phyloP scores from a whole-genome alignment of 306 rosid species.

The Quercus wislizeni region DNA sequence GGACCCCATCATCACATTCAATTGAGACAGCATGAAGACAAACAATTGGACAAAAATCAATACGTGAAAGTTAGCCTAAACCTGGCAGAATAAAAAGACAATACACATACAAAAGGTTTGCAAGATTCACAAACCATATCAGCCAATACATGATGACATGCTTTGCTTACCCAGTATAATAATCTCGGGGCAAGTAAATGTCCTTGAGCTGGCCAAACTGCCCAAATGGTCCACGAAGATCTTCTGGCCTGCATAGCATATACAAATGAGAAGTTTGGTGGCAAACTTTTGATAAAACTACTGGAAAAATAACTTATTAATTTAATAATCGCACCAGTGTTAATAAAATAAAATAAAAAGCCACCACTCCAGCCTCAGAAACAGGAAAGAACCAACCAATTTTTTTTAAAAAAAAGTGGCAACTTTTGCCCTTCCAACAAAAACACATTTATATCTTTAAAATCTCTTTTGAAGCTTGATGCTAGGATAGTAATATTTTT shows the following conservation, averaged over 20 bases:
- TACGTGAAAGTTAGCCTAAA: not conserved
- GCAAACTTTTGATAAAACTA: not conserved
- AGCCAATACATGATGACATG: not conserved
- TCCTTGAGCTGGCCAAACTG: constrained; percentile 82
- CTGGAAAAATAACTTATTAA: not conserved
- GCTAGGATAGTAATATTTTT: not conserved
- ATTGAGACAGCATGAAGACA: not conserved
- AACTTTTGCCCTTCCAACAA: not conserved
- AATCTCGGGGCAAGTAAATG: constrained; percentile 79
- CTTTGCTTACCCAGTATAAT: constrained; percentile 66
- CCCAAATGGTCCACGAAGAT: constrained; percentile 63
- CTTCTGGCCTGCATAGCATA: constrained; percentile 56
- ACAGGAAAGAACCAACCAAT: not conserved
- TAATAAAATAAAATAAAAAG: not conserved
- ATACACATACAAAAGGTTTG: not conserved
- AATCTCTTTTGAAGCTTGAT: not conserved
- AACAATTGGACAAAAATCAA: not conserved
- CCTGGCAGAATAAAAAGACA: not conserved
- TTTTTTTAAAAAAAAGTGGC: too few relatives aligned
- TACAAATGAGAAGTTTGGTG: not conserved
- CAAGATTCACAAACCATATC: not conserved
- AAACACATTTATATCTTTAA: not conserved
- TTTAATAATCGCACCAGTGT: not conserved
- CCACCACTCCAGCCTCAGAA: not conserved
- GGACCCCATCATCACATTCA: not conserved